Conservation (phyloP, 257 asterid species). For the Petunia axillaris region DNA sequence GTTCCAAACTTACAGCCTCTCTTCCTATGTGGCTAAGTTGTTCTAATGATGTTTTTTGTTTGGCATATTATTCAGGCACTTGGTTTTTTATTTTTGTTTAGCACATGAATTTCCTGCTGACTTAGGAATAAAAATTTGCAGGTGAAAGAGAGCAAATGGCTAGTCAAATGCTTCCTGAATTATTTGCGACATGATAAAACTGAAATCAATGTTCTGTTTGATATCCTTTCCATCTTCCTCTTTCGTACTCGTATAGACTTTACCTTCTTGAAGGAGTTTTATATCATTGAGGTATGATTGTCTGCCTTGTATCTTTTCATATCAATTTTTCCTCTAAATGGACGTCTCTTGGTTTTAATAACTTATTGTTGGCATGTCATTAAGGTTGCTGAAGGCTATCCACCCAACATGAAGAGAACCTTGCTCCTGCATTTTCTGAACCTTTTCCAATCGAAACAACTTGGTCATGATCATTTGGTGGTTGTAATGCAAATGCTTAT, state of each 20-base stretch:
- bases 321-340: constrained; percentile 25
- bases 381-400: constrained; percentile 97
- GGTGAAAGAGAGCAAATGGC: constrained; percentile 99
- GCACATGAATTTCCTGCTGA: constrained; percentile 5
- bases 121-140: constrained; percentile 45
- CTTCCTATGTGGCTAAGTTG: background rate
- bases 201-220: constrained; percentile 91
- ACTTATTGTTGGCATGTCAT: constrained; percentile 31
- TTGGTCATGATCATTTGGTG: constrained; percentile 95
- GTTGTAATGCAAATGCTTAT: constrained; percentile 99
- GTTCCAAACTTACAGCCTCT: background rate
- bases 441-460: constrained; percentile 84
- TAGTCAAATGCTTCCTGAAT: constrained; percentile 95
- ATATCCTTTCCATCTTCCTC: constrained; percentile 88
- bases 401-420: constrained; percentile 86
- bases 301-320: constrained; percentile 24
- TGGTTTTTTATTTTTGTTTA: constrained; percentile 16
- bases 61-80: background rate
- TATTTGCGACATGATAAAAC: constrained; percentile 83
- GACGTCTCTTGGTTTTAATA: constrained; percentile 10
- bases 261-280: constrained; percentile 97
- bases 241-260: constrained; percentile 91
- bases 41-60: background rate
- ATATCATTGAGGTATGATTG: constrained; percentile 80
- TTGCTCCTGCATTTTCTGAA: constrained; percentile 84